Base-by-base conservation (phyloP, 2,329 filamentous ascomycete genomes). In the Aureobasidium vineae region DNA sequence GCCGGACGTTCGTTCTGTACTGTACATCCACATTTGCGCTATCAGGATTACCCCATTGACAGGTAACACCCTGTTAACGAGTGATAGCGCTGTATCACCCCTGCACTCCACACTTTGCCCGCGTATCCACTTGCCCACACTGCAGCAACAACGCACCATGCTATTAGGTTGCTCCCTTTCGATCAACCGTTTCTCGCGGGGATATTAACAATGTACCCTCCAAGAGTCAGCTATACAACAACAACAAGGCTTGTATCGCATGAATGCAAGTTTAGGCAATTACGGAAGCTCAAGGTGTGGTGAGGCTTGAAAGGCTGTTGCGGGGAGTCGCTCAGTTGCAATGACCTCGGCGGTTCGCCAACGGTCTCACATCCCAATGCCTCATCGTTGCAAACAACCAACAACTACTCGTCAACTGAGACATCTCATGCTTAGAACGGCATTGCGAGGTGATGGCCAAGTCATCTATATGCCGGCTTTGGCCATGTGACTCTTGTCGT, bases 21-120 rank as follows among this genome's bases (percentile, higher is more conserved):
- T 63, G 43, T 50, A 40, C 45, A 41, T 61, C 57, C 57, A 61
- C 45, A 50, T 63, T 52, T 63, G 45, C 33, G 19, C 45, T 63
- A 52, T 63, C 59, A 52, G 26, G 3, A 63, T 52, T 63, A n/a
- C 33, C 36, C 28, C 59, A 63, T 50, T 36, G 59, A 63, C 59
- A 40, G 45, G 59, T 63, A 63, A 13, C 33, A 15, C 28, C 31
- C 41, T 36, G 6, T 56, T 13, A 45, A 43, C 40, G 54, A 47
- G 41, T 63, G 45, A 63, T 63, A 63, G 59, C 33, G 45, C 31
- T 63, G 59, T 63, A 47, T 52, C 45, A 63, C 59, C 21, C 40
- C n/a, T 61, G 57, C 57, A 49, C 57, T 63, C 59, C 59, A 41
- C 59, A 63, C 31, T 26, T 49, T 41, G 2, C 43, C 31, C 36